Base-by-base conservation (phyloP, 306 rosid genomes). In the Geum urbanum region DNA sequence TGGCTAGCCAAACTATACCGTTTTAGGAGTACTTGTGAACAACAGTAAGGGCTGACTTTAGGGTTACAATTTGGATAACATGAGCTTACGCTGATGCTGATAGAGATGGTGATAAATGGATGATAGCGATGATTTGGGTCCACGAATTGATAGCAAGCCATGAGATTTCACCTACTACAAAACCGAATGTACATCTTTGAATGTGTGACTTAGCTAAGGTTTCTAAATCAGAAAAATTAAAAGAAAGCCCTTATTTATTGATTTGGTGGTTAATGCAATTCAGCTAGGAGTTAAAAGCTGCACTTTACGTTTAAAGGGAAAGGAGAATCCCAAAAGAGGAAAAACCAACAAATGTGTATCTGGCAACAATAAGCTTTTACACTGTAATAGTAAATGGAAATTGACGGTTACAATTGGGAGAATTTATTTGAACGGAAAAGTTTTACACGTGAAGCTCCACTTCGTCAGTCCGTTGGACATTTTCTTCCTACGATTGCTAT, bases 51-150 rank as follows among this genome's bases (percentile, higher is more conserved):
- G 64, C 62, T 62, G 76, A 43, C 79, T 47, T 55, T 57, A 3
- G 48, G 40, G 18, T 41, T 53, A 46, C 19, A 14, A 22, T 48
- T 22, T 37, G 75, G 72, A 60, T 37, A 35, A 72, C 74, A 32
- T 66, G 78, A 59, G 69, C 60, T 73, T 18, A 40, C n/a, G 61
- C 9, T 59, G 72, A 73, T 69, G 76, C 55, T 45, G 71, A 66
- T 64, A 63, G 59, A 53, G 40, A 69, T 64, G 67, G 59, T 61
- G 40, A 69, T 69, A 18, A 41, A 50, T 37, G 57, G 79, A 9
- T 27, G 84, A 72, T 37, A 53, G 63, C 58, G 73, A 76, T 44
- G 3, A 32, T 18, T 24, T 69, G 73, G 79, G 49, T 46, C 85
- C 77, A 66, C 20, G 15, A 58, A 69, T 37, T 63, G 60, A 65